A percentile compares a stretch with the other conserved stretches of the same genome.
Conservation (phyloP, 257 asterid species). For the Echites panduratus region DNA sequence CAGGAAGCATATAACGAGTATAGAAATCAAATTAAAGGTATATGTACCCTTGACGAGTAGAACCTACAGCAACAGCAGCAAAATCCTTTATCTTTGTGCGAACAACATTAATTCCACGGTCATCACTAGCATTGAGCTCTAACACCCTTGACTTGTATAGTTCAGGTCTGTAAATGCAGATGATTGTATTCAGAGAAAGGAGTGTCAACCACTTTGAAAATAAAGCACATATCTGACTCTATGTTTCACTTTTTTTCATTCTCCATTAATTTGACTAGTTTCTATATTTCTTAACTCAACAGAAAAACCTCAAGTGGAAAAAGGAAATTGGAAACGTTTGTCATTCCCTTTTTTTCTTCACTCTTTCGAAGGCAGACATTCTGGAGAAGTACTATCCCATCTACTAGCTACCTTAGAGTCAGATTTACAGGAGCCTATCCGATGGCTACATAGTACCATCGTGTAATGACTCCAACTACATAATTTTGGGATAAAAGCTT, state of each 20-base stretch:
- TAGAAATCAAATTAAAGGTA: neutral
- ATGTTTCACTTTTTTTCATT: neutral
- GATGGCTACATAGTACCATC: neutral
- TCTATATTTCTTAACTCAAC: neutral
- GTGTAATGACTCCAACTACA: neutral
- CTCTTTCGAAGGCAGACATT: neutral
- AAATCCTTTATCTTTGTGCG: constrained; percentile 94
- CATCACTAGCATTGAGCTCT: constrained; percentile 99
- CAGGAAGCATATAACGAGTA: constrained; percentile 9
- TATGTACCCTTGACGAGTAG: constrained; percentile 61
- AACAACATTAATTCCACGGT: constrained; percentile 96
- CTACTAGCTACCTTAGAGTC: neutral
- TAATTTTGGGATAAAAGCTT: too few relatives aligned
- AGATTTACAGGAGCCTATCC: neutral
- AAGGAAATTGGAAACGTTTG: neutral
- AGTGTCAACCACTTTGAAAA: neutral
- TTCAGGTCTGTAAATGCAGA: constrained; percentile 56
- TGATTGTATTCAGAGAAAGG: neutral
- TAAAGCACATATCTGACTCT: neutral
- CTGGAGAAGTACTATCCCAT: neutral
- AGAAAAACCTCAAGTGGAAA: neutral
- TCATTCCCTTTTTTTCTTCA: neutral
- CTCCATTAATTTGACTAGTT: neutral
- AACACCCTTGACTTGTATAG: constrained; percentile 83
- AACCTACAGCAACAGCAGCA: constrained; percentile 93